phyloP scores from a whole-genome alignment of 306 rosid genomes.

The Dryas drummondii region DNA sequence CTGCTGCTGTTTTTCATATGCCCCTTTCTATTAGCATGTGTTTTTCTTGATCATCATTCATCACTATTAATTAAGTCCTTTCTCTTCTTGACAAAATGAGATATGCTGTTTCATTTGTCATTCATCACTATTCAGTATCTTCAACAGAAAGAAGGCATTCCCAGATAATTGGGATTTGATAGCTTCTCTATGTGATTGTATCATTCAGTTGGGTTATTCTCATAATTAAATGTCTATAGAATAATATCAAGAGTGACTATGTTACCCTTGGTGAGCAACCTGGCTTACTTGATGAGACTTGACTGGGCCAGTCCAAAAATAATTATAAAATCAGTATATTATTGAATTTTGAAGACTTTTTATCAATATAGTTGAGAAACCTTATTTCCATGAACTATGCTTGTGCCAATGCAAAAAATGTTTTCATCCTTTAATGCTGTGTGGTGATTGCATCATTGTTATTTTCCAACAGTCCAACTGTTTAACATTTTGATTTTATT shows the following conservation, averaged over 20 bases:
- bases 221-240: too few species aligned
- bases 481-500: slow-evolving; percentile 21
- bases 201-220: neutral
- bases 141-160: neutral
- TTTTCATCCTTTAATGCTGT: neutral
- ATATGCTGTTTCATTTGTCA: neutral
- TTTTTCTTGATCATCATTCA: slow-evolving; percentile 1
- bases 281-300: too few species aligned
- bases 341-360: neutral
- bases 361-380: neutral
- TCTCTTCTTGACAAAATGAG: neutral
- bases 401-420: neutral
- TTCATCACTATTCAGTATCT: neutral
- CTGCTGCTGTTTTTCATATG: slow-evolving; percentile 23
- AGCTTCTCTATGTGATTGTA: neutral
- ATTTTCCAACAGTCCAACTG: slow-evolving; percentile 7
- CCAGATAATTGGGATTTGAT: neutral
- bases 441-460: slow-evolving; percentile 18
- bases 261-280: too few species aligned
- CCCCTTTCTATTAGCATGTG: slow-evolving; percentile 4
- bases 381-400: neutral
- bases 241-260: too few species aligned
- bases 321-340: too few species aligned
- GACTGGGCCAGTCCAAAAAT: too few species aligned
- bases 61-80: neutral